A percentile compares a stretch with the other conserved stretches of the same genome.
These are phyloP conservation scores for Lactifluus rugatus DNA, from an alignment of 768 basidiomycete species.

Conservation along the genomic window DNA sequence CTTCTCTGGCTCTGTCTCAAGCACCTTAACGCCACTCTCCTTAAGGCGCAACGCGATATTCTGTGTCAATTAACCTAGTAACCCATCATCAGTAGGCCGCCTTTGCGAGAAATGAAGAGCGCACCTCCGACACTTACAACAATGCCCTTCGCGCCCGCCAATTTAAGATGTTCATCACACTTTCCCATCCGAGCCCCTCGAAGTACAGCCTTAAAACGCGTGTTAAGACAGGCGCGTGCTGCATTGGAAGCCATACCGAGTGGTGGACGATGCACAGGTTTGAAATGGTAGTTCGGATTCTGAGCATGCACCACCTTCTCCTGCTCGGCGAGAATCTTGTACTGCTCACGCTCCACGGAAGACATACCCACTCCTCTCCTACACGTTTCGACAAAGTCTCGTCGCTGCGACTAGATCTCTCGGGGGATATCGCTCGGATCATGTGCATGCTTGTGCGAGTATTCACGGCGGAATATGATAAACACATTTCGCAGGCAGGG, in stretches of 20 bases:
- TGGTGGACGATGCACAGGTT: conserved; percentile 32
- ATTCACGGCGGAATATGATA: conserved; percentile 66
- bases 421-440: conserved; percentile 28
- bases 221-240: neutral
- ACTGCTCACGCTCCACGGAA: conserved; percentile 37
- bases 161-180: conserved; percentile 99
- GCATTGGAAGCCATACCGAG: neutral
- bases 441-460: conserved; percentile 37
- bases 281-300: conserved; percentile 57
- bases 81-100: neutral
- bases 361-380: conserved; percentile 64
- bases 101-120: conserved; percentile 22
- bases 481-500: conserved; percentile 63
- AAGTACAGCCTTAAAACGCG: conserved; percentile 94
- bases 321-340: conserved; percentile 41
- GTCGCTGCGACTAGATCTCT: conserved; percentile 23
- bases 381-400: conserved; percentile 70
- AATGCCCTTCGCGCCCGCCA: conserved; percentile 87
- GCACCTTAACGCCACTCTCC: conserved; percentile 79
- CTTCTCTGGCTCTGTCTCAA: conserved; percentile 90
- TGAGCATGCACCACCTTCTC: conserved; percentile 49
- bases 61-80: conserved; percentile 90
- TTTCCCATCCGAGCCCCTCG: conserved; percentile 94
- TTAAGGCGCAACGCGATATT: conserved; percentile 97
- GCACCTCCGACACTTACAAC: conserved; percentile 94